Base-by-base conservation (phyloP, 2,329 filamentous ascomycete genomes). In the Blastomyces emzantsi region DNA sequence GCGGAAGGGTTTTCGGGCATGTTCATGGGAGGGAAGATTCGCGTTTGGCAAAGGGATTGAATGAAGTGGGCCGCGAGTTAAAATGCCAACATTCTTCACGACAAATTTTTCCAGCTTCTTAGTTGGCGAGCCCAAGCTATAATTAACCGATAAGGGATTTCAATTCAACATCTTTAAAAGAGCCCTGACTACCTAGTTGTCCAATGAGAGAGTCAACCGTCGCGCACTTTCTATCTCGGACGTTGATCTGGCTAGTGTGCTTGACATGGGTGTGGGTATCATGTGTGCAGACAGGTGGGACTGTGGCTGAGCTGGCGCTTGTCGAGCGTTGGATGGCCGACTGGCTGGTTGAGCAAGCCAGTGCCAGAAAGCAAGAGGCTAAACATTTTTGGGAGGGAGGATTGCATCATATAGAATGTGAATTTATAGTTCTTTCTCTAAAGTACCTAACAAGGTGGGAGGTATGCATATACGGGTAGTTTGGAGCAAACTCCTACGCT, bases 271-370 rank as follows among this genome's bases (percentile, higher is more conserved):
- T 47, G 28, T 6, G 33, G 19, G 28, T 5, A 60, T 47, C 57
- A 49, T 60, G 57, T 60, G 57, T 60, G 41, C 43, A 43, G 39
- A n/a, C 13, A n/a, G n/a, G 58, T 19, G 57, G 57, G 57, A 28
- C 41, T 49, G 57, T 49, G 58, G 58, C 43, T 60, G 43, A 49
- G 22, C 25, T 51, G 25, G 49, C 49, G 11, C 3, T 13, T 30
- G 15, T 52, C 15, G 25, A 28, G 22, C 3, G 47, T 22, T 22
- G n/a, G 47, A 51, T 51, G 47, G n/a, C n/a, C n/a, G 51, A 28
- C 52, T 55, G 13, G 28, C 28, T 36, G 22, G 49, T 17, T 52
- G 11, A 17, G 49, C 13, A 17, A 52, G 15, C 2, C 13, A 8
- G 25, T 17, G 49, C 13, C 4, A 30, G 49, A 52, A 52, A 17